phyloP scores from a whole-genome alignment of 768 basidiomycete genomes.

The Gloeostereum incarnatum region DNA sequence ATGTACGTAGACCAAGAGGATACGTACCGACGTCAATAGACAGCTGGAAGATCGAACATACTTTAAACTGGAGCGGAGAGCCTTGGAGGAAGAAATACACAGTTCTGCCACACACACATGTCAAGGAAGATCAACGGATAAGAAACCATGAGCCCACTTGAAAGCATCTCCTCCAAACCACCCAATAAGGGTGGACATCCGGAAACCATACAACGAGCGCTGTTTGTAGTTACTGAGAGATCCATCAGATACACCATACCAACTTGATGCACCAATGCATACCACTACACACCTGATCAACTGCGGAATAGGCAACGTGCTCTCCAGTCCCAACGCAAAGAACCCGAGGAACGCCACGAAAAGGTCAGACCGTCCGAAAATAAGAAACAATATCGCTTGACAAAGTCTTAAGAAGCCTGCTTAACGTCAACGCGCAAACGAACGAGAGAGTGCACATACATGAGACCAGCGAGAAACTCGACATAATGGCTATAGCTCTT shows the following conservation, averaged over 20 bases:
- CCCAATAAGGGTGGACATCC: conserved; percentile 71
- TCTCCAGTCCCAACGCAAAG: conserved; percentile 73
- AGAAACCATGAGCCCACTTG: conserved; percentile 43
- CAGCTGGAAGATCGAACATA: conserved; percentile 77
- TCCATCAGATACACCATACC: conserved; percentile 3
- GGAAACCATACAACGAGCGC: conserved; percentile 77
- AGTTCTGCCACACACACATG: conserved; percentile 32
- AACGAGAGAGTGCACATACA: conserved; percentile 32
- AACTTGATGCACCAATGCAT: conserved; percentile 3
- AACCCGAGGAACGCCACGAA: conserved; percentile 66
- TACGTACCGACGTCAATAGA: conserved; percentile 69
- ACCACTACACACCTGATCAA: conserved; percentile 49
- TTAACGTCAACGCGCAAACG: background rate
- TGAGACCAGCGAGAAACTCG: conserved; percentile 72
- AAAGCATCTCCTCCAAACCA: conserved; percentile 82
- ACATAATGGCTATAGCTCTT: conserved; percentile 66
- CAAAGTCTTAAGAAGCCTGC: conserved; percentile 32
- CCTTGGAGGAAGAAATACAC: conserved; percentile 71
- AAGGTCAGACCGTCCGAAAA: conserved; percentile 52
- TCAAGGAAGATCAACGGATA: conserved; percentile 2
- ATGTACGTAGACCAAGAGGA: background rate
- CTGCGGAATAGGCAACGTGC: conserved; percentile 81
- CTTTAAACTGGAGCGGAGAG: conserved; percentile 74
- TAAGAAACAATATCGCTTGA: conserved; percentile 65
- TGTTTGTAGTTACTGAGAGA: conserved; percentile 63